Conservation (phyloP, 345 rosid species). For the Murraya koenigii region DNA sequence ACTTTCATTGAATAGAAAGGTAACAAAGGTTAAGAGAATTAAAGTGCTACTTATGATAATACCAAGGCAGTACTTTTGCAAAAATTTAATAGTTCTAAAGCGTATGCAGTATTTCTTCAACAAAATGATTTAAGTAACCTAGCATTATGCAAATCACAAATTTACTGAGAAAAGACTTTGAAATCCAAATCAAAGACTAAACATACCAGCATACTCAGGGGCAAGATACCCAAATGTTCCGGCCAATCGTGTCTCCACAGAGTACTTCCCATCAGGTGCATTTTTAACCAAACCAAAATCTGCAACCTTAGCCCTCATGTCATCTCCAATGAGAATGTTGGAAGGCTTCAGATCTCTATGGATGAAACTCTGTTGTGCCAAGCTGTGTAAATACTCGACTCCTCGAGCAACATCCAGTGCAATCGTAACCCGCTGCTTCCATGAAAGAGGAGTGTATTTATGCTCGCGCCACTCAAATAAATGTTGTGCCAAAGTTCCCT, state of each 20-base stretch:
- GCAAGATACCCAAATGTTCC: conserved; percentile 98
- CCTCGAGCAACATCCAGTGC: conserved; percentile 91
- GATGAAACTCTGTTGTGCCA: conserved; percentile 87
- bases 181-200: not conserved
- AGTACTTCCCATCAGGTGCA: conserved; percentile 84
- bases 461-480: conserved; percentile 57
- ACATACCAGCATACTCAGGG: conserved; percentile 92
- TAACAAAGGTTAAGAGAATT: not conserved
- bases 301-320: conserved; percentile 93
- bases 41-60: not conserved
- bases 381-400: conserved; percentile 85
- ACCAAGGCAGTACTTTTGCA: not conserved
- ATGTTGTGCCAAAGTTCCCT: conserved; percentile 77
- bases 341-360: conserved; percentile 91
- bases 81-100: conserved; percentile 1
- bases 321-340: conserved; percentile 84
- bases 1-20: not conserved
- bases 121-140: not conserved
- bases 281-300: conserved; percentile 91
- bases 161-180: not conserved
- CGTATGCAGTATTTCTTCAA: not conserved
- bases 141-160: not conserved
- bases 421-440: conserved; percentile 79
- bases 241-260: conserved; percentile 87
- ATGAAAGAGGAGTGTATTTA: conserved; percentile 52